These are phyloP conservation scores for Aegilops tauschii DNA, from an alignment of 176 grass and related monocot genomes.

Conservation along the genomic window DNA sequence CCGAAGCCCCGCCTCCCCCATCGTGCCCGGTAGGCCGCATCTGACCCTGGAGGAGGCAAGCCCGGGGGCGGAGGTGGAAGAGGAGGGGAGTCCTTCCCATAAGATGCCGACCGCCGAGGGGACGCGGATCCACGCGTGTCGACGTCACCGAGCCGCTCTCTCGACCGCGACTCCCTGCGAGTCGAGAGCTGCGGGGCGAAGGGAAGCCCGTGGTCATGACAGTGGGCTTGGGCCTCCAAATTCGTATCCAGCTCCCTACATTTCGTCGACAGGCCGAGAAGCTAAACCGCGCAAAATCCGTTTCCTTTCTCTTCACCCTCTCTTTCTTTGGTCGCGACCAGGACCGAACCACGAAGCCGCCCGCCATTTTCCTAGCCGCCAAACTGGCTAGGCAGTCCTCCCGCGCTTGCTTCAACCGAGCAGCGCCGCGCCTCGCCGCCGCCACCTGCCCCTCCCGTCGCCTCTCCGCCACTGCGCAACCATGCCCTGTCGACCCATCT, in stretches of 20 bases:
- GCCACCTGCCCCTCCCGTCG: background rate
- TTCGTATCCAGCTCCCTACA: background rate
- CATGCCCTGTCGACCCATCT: background rate
- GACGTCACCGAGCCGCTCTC: no score
- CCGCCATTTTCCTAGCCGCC: conserved; percentile 1
- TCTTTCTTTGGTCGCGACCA: background rate
- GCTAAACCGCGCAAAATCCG: background rate
- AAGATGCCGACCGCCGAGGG: no score
- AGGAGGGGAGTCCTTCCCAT: no score
- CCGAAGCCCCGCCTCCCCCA: no score
- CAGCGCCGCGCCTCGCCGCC: background rate
- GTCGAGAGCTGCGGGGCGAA: background rate
- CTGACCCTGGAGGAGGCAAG: no score
- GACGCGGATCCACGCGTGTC: no score
- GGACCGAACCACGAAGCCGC: background rate
- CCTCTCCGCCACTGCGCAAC: background rate
- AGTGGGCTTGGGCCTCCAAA: background rate
- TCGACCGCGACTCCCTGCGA: no score
- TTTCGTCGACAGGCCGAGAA: background rate
- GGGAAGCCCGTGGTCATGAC: background rate
- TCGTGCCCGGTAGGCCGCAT: no score
- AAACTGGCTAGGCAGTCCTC: background rate
- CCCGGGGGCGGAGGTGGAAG: no score
- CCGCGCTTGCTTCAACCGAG: background rate
- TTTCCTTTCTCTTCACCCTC: background rate